A percentile compares a stretch with the other conserved stretches of the same genome.
Evolutionary conservation across 1,284 basidiomycete species (phyloP).

Genomic region (Ganoderma boninense): DNA sequence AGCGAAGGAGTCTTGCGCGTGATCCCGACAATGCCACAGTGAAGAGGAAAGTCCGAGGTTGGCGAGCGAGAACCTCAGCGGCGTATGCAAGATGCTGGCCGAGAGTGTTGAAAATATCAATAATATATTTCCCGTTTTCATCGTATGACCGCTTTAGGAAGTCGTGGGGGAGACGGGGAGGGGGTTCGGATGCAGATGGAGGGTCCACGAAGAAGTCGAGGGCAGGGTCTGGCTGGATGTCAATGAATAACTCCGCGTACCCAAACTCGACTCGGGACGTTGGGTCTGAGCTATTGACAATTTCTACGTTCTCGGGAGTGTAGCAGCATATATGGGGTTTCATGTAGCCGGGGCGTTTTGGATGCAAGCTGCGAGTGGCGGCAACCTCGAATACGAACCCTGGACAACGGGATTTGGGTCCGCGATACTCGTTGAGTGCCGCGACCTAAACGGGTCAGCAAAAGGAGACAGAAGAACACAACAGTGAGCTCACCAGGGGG

Average conservation of each 20-base stretch:
- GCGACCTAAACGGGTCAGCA: not conserved
- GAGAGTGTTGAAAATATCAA: not conserved
- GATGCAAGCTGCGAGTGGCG: not conserved
- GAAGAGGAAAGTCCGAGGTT: conserved; percentile 32
- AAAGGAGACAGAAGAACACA: conserved; percentile 23
- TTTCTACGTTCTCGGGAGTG: not conserved
- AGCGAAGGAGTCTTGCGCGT: conserved; percentile 38
- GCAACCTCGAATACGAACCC: not conserved
- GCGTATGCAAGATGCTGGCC: conserved; percentile 20
- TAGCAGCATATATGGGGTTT: not conserved
- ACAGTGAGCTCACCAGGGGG: conserved; percentile 36
- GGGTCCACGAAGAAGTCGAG: conserved; percentile 2
- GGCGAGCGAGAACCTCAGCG: conserved; percentile 19
- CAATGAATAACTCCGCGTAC: not conserved
- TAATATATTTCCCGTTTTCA: not conserved
- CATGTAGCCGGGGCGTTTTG: not conserved
- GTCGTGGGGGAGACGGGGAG: not conserved
- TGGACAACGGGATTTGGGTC: not conserved
- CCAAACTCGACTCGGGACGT: not conserved
- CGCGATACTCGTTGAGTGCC: not conserved
- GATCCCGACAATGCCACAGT: conserved; percentile 35
- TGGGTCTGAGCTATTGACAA: too few relatives aligned
- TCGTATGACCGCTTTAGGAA: not conserved
- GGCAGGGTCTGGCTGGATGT: not conserved
- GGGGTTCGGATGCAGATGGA: not conserved